Conservation (phyloP, 2,329 filamentous ascomycete genomes). For the Ceratocystis diversiconidia region DNA sequence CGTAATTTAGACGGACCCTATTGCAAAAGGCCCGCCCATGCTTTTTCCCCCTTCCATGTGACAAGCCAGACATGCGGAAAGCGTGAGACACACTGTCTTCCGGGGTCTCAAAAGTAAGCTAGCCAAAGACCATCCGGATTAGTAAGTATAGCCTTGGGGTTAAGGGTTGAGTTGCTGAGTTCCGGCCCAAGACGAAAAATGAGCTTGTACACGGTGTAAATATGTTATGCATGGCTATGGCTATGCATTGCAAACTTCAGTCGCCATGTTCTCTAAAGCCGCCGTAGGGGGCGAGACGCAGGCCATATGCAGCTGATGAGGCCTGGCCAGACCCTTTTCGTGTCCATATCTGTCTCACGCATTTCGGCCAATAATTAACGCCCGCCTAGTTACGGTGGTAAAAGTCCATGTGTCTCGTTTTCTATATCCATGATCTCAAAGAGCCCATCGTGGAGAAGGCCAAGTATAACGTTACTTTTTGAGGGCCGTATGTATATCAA, state of each 20-base stretch:
- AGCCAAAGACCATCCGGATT: no score
- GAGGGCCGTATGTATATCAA: not conserved
- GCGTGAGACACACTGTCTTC: not conserved
- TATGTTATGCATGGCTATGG: not conserved
- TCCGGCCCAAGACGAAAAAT: not conserved
- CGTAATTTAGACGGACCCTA: not conserved
- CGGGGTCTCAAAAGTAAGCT: not conserved
- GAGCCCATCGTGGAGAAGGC: not conserved
- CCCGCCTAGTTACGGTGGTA: not conserved
- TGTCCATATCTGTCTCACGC: not conserved
- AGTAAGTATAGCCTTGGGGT: no score
- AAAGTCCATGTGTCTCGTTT: not conserved
- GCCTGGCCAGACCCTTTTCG: not conserved
- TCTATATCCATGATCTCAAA: not conserved
- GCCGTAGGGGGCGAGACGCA: not conserved
- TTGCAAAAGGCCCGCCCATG: not conserved
- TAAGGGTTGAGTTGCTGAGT: no score
- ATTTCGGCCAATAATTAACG: not conserved
- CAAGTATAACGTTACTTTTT: not conserved
- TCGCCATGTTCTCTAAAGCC: not conserved
- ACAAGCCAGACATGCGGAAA: not conserved
- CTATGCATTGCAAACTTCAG: not conserved
- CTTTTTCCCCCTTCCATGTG: not conserved
- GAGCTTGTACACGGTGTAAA: not conserved
- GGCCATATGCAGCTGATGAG: not conserved